Evolutionary conservation across 2,329 filamentous ascomycete species (phyloP), one percentile per base, ranked within the genome.

Genomic region (Lachnellula cervina): DNA sequence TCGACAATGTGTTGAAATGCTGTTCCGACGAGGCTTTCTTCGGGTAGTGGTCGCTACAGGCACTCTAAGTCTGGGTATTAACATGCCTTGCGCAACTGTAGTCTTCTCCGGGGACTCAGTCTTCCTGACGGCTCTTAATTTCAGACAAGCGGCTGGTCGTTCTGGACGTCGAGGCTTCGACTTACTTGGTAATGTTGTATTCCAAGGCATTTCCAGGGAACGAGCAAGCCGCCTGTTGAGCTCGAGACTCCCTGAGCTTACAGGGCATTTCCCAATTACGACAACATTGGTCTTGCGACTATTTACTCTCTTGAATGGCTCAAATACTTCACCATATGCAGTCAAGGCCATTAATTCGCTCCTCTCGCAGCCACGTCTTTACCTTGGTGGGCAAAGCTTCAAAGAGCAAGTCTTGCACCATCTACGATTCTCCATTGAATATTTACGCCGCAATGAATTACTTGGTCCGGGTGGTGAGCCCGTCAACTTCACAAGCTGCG

Each of bases 21-120:
- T 90, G 7, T 91, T 90, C 72, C 80, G 89, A 8, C 86, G 81
- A 67, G 86, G 87, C 0, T 91, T 81, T 65, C 70, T 92, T 42
- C 79, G 81, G 7, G 83, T 87, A 1, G 83, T 92, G 28, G 78
- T 92, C 25, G 88, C 88, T 0, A 92, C 88, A 1, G 88, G 87
- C 1, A 91, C 88, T 0, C 77, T 91, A 21, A 86, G 86, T 1
- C 74, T 92, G 5, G 89, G 89, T 74, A 87, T 93, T 73, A 93
- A 90, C 64, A 89, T 90, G 86, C 89, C 89, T 9, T 92, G 88
- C 69, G 89, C 89, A 69, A 93, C 88, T 1, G 87, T 91, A 0
- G 82, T 90, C 1, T 93, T 93, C 68, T 79, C 78, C 16, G 87
- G 87, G 0, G 88, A 92, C 67, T 89, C 84, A 0, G 76, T 88